A percentile compares a stretch with the other conserved stretches of the same genome.
phyloP scores from a whole-genome alignment of 2,329 filamentous ascomycete genomes.

The Leptosphaerulina australis region DNA sequence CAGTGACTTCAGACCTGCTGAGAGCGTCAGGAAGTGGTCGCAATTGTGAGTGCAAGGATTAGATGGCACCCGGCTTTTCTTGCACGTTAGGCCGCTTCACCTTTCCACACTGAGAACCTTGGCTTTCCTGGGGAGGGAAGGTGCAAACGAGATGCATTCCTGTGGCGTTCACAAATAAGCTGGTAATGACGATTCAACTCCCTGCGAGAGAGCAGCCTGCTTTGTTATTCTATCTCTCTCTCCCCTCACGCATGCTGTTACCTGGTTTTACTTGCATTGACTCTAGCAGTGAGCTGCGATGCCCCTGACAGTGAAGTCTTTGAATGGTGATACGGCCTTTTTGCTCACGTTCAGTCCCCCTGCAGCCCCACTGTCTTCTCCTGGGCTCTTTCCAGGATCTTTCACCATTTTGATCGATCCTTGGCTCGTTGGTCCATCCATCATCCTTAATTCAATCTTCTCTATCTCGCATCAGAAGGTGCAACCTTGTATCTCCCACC shows the following conservation, averaged over 20 bases:
- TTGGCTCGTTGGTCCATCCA: slow-evolving; percentile 68
- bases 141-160: slow-evolving; percentile 7
- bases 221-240: slow-evolving; percentile 2
- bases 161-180: slow-evolving; percentile 11
- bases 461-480: slow-evolving; percentile 63
- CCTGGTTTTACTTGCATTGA: not conserved
- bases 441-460: slow-evolving; percentile 66
- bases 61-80: slow-evolving; percentile 1
- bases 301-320: slow-evolving; percentile 67
- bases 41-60: not conserved
- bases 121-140: not conserved
- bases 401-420: slow-evolving; percentile 76
- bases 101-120: not conserved
- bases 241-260: slow-evolving; percentile 7
- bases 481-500: slow-evolving; percentile 62
- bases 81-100: slow-evolving; percentile 9
- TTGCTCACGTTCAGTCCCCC: slow-evolving; percentile 66
- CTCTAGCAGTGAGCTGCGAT: slow-evolving; percentile 49
- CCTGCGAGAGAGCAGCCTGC: slow-evolving; percentile 10
- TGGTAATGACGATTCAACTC: slow-evolving; percentile 11
- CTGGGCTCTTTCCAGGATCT: slow-evolving; percentile 49
- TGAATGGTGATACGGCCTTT: slow-evolving; percentile 70
- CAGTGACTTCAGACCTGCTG: not conserved
- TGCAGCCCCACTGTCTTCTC: slow-evolving; percentile 50
- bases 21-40: not conserved